phyloP scores from a whole-genome alignment of 352 stramenopile genomes.

The Elongisporangium prolatum region DNA sequence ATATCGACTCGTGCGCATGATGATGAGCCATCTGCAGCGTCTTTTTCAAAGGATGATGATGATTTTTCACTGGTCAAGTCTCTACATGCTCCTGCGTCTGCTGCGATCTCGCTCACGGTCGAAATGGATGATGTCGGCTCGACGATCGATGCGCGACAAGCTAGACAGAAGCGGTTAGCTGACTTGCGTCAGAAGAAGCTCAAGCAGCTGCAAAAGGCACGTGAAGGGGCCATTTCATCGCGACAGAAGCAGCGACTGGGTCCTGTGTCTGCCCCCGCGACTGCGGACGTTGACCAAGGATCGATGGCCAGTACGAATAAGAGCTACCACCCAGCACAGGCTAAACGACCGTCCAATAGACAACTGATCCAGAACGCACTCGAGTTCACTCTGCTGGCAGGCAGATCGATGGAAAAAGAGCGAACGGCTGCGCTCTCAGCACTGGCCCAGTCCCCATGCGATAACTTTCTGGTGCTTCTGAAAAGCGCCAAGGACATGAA shows the following conservation, averaged over 20 bases:
- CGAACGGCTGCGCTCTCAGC: slow-evolving; percentile 36
- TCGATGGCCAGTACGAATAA: not conserved
- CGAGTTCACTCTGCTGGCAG: slow-evolving; percentile 69
- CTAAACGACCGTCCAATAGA: slow-evolving; percentile 53
- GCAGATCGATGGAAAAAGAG: slow-evolving; percentile 54
- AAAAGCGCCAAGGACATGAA: slow-evolving; percentile 71
- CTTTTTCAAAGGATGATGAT: no score
- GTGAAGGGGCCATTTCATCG: slow-evolving; percentile 26
- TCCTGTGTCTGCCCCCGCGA: not conserved
- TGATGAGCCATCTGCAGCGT: no score
- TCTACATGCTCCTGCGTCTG: no score
- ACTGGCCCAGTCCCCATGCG: slow-evolving; percentile 33
- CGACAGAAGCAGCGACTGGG: slow-evolving; percentile 10
- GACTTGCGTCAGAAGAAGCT: slow-evolving; percentile 62
- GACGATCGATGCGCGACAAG: slow-evolving; percentile 1
- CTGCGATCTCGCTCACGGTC: slow-evolving; percentile 8
- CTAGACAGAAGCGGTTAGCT: slow-evolving; percentile 27
- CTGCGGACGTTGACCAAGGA: not conserved
- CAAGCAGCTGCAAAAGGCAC: slow-evolving; percentile 46
- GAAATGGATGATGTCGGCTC: slow-evolving; percentile 1
- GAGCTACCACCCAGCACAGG: slow-evolving; percentile 1
- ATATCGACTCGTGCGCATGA: no score
- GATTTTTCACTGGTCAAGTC: no score
- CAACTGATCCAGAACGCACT: slow-evolving; percentile 78
- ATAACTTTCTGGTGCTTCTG: slow-evolving; percentile 76